These are phyloP conservation scores for Gregarina niphandrodes DNA, from an alignment of 169 alveolate genomes.

Conservation along the genomic window DNA sequence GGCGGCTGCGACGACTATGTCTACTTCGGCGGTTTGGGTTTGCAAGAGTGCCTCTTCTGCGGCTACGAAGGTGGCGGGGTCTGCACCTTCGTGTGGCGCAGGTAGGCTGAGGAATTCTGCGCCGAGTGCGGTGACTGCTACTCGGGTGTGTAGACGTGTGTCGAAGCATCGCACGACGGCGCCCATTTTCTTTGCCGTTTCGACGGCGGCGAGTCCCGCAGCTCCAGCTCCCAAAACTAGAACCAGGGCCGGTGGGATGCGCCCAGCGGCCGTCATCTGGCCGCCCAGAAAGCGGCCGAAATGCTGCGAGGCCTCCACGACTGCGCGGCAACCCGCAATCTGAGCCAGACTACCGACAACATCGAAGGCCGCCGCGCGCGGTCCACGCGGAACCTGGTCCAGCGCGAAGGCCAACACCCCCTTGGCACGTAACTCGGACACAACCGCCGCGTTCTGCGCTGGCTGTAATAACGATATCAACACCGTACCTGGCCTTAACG, in stretches of 20 bases:
- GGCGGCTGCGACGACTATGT: slow-evolving; percentile 66
- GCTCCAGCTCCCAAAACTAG: too few relatives aligned
- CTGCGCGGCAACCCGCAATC: slow-evolving; percentile 74
- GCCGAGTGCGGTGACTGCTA: slow-evolving; percentile 53
- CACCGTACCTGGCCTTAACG: slow-evolving; percentile 25
- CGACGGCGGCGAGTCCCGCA: slow-evolving; percentile 76
- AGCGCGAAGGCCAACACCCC: slow-evolving; percentile 47
- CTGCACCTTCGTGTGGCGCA: slow-evolving; percentile 61
- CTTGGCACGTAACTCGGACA: slow-evolving; percentile 20
- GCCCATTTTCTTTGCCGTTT: slow-evolving; percentile 61
- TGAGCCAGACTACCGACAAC: slow-evolving; percentile 60
- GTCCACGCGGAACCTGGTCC: slow-evolving; percentile 65
- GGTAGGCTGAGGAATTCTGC: too few relatives aligned
- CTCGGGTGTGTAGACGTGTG: slow-evolving; percentile 52
- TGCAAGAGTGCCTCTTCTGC: slow-evolving; percentile 44
- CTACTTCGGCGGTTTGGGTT: slow-evolving; percentile 46
- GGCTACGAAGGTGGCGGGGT: slow-evolving; percentile 32
- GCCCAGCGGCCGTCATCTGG: slow-evolving; percentile 52
- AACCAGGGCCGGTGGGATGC: too few relatives aligned
- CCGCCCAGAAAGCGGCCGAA: slow-evolving; percentile 58
- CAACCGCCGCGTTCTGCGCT: slow-evolving; percentile 22
- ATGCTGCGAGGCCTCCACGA: slow-evolving; percentile 61
- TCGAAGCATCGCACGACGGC: slow-evolving; percentile 61
- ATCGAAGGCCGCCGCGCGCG: slow-evolving; percentile 68
- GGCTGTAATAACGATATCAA: slow-evolving; percentile 43